phyloP scores from a whole-genome alignment of 768 basidiomycete species.

The Hypholoma sublateritium region DNA sequence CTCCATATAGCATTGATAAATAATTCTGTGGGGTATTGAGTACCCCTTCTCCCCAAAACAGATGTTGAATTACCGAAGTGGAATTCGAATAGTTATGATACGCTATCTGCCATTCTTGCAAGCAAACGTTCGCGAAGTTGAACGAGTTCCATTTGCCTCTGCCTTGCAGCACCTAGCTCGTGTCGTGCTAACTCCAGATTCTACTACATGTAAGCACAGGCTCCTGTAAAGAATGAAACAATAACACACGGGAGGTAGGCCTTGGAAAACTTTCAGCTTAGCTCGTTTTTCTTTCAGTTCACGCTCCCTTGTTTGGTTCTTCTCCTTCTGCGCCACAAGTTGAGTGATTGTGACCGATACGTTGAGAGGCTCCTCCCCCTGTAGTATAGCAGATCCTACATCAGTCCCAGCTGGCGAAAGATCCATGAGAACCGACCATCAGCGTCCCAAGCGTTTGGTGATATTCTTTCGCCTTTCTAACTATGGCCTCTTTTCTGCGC shows the following conservation, averaged over 20 bases:
- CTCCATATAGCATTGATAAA: too few species aligned
- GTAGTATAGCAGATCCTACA: background rate
- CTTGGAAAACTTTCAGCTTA: conserved; percentile 46
- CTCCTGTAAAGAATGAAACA: background rate
- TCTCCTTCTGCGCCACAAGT: conserved; percentile 37
- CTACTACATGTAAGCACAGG: conserved; percentile 21
- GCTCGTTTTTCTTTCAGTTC: conserved; percentile 42
- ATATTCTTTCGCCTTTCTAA: conserved; percentile 48
- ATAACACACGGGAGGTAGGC: conserved; percentile 43
- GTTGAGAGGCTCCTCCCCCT: conserved; percentile 30
- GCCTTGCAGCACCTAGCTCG: conserved; percentile 38
- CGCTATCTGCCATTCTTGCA: conserved; percentile 43
- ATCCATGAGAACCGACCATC: conserved; percentile 22
- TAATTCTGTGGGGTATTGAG: too few species aligned
- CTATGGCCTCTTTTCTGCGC: conserved; percentile 38
- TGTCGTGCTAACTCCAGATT: conserved; percentile 46
- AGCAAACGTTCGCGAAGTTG: conserved; percentile 48
- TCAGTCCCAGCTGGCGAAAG: too few species aligned
- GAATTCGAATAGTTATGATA: conserved; percentile 16
- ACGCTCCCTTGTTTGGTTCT: conserved; percentile 34
- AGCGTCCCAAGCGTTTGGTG: conserved; percentile 37
- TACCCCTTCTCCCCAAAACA: too few species aligned
- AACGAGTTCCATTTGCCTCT: conserved; percentile 45
- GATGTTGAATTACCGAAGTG: too few species aligned
- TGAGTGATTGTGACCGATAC: conserved; percentile 36